A percentile compares a stretch with the other conserved stretches of the same genome.
Conservation (phyloP, 495 filamentous ascomycete species). For the Trichoderma parareesei region DNA sequence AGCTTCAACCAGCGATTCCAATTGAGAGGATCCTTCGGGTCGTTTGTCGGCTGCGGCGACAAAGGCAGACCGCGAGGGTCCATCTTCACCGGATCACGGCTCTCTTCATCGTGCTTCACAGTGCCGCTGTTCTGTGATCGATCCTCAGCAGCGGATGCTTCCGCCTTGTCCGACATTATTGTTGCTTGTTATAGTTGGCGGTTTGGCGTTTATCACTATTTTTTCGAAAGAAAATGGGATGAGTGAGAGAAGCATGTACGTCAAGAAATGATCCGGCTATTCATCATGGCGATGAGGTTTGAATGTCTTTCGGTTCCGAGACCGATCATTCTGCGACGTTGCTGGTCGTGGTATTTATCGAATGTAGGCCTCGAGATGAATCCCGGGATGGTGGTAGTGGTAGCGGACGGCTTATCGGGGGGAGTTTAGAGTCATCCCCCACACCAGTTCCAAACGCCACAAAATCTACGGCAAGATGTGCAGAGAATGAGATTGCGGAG, state of each 20-base stretch:
- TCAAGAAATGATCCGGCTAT: not conserved
- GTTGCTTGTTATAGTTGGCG: not conserved
- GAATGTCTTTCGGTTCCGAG: not conserved
- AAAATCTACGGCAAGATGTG: not conserved
- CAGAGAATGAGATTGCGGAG: not conserved
- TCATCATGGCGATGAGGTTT: not conserved
- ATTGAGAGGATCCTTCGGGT: conserved; percentile 56
- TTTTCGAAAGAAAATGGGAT: not conserved
- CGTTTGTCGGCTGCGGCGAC: conserved; percentile 47
- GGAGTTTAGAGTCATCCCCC: conserved; percentile 8
- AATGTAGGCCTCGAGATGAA: not conserved
- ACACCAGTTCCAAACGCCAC: not conserved
- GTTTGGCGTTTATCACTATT: not conserved
- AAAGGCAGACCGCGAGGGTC: conserved; percentile 47
- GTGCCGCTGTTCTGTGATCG: conserved; percentile 1
- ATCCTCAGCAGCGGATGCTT: conserved; percentile 10
- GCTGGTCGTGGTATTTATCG: not conserved
- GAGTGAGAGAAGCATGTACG: not conserved
- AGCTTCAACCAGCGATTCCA: conserved; percentile 50
- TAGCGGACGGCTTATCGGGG: not conserved
- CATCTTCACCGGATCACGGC: not conserved
- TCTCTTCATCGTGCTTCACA: not conserved
- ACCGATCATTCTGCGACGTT: not conserved
- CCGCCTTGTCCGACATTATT: not conserved
- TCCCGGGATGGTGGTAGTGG: not conserved